Evolutionary conservation across 2,329 filamentous ascomycete species (phyloP).

Genomic region (Pseudomassariella vexata): DNA sequence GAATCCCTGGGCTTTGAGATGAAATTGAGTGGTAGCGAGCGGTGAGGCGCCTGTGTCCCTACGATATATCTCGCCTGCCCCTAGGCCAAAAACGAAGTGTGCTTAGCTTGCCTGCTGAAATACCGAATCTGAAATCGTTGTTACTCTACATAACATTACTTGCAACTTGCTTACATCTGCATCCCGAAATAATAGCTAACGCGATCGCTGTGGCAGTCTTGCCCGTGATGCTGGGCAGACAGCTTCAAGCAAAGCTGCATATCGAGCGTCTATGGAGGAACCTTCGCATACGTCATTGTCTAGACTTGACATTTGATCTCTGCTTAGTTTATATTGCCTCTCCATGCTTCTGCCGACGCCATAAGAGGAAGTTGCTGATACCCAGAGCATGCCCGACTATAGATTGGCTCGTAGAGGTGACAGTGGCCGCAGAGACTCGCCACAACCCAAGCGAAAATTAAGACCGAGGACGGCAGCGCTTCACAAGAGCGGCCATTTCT

Average conservation of each 20-base stretch:
- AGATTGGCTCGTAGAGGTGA: background rate
- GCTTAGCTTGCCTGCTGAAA: background rate
- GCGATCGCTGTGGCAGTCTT: no score
- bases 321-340: background rate
- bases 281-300: no score
- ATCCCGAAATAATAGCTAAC: conserved; percentile 1
- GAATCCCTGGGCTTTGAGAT: background rate
- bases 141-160: background rate
- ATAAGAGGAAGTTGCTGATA: background rate
- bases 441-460: conserved; percentile 1
- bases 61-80: background rate
- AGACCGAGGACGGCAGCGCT: background rate
- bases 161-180: background rate
- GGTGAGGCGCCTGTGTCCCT: conserved; percentile 1
- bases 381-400: background rate
- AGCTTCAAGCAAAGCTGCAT: no score
- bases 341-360: background rate
- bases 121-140: background rate
- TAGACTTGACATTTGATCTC: background rate
- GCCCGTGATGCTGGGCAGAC: no score
- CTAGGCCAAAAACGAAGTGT: background rate
- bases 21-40: conserved; percentile 1
- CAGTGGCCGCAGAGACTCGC: conserved; percentile 1
- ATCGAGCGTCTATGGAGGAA: no score
- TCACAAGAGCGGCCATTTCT: conserved; percentile 1